Base-by-base conservation (phyloP, 2,329 filamentous ascomycete species). In the Trichoderma hamatum region DNA sequence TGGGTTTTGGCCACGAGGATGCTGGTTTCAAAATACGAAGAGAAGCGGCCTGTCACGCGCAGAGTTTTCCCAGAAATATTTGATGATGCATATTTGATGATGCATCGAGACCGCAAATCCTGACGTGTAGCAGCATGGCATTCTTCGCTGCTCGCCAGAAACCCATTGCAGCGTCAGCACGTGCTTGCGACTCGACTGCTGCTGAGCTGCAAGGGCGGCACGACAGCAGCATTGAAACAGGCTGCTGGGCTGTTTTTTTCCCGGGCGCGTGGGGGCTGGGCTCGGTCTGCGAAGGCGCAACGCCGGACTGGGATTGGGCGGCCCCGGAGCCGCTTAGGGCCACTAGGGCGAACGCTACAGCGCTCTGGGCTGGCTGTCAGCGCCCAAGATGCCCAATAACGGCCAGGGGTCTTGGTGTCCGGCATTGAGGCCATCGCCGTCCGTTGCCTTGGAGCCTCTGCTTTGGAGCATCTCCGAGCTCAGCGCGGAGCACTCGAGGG, bases 221-320 rank as follows among this genome's bases (percentile, higher is more conserved):
- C 21, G 14, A 30, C 34, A 52, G 14, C 19, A 43, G 39, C 39
- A n/a, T n/a, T 43, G 16, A 43, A 43, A 52, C 62, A 52, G 58
- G 51, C 36, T 60, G 39, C 43, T 60, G 59, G 46, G 36, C 26
- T 60, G 51, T 34, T 46, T 52, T 32, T 24, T 59, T 24, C 55
- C 39, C 54, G 39, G 64, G 26, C 26, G n/a, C 34, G 68, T 67
- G 68, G 68, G 68, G 68, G 68, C 68, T 67, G 49, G 43, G 34
- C 55, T 68, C 64, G 68, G 63, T 70, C 68, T 68, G 68, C 64
- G 24, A 67, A 62, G 56, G 67, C 62, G 67, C 66, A 68, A 63
- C 36, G 59, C 67, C 58, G 60, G 60, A 34, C 67, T 55, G 34
- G 67, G 68, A 55, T 61, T 49, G 54, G 68, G 62, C 63, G 49